Percentiles rank a stretch among this genome's conserved stretches.
Conservation (phyloP, 257 asterid species). For the Mentha longifolia region DNA sequence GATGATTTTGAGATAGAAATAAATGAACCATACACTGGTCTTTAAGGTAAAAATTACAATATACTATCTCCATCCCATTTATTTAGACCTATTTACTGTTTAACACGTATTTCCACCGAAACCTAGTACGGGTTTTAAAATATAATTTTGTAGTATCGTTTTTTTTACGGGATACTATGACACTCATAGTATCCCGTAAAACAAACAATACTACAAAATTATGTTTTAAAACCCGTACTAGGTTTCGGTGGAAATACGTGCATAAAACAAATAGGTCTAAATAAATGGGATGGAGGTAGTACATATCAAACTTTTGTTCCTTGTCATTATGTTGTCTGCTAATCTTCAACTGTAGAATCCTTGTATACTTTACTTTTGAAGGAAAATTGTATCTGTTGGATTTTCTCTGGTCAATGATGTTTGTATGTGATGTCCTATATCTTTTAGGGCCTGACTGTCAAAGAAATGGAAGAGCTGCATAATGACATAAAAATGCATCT, state of each 20-base stretch:
- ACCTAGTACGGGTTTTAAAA: too few relatives aligned
- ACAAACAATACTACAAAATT: too few relatives aligned
- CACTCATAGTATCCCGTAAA: too few relatives aligned
- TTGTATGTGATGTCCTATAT: constrained; percentile 21
- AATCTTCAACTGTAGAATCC: constrained; percentile 16
- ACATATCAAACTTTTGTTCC: constrained; percentile 10
- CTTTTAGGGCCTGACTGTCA: constrained; percentile 73
- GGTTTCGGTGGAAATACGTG: too few relatives aligned
- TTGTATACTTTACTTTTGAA: not conserved
- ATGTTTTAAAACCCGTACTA: too few relatives aligned
- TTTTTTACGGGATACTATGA: too few relatives aligned
- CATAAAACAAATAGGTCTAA: too few relatives aligned
- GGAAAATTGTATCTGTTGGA: constrained; percentile 9
- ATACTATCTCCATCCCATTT: too few relatives aligned
- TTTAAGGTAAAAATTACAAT: constrained; percentile 56
- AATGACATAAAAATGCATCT: constrained; percentile 94
- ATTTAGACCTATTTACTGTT: too few relatives aligned
- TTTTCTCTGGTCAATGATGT: constrained; percentile 31
- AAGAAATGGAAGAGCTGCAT: constrained; percentile 93
- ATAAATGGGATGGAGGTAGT: too few relatives aligned
- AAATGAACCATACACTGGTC: constrained; percentile 90
- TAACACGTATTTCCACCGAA: too few relatives aligned
- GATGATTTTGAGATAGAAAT: constrained; percentile 82
- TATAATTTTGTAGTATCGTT: too few relatives aligned
- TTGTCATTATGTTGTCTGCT: constrained; percentile 14